Base-by-base conservation (phyloP, 2,329 filamentous ascomycete genomes). In the Sclerotinia minor region DNA sequence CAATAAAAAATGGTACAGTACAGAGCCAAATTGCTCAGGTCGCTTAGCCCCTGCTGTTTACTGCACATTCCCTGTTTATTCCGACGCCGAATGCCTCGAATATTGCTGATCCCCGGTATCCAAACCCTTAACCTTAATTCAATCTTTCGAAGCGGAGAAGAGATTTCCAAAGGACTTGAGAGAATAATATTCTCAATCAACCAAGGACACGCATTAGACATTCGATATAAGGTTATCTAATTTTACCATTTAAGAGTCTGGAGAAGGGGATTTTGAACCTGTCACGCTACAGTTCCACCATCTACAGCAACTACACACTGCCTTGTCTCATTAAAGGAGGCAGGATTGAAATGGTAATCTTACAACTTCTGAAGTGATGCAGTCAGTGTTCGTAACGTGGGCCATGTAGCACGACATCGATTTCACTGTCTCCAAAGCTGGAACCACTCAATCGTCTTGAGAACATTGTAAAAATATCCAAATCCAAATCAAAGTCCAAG, bases 361-460 rank as follows among this genome's bases (percentile, higher is more conserved):
- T 47, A 45, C 41, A 32, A 5, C 41, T 59, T 45, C 41, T 32
- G 11, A 26, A 32, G 50, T 26, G 7, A 44, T 24, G 1, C 13
- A 41, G n/a, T 15, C 13, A 41, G n/a, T 15, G 13, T 21, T 17
- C 41, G 24, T 21, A 29, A 58, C 15, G n/a, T 44, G 38, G 15
- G 17, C 1, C 15, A 19, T 26, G 6, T 17, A 1, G 24, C 38
- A 58, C 19, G 49, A 64, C 15, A 53, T 64, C 19, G 61, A 64
- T 29, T 29, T 45, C 29, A 17, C 54, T 21, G 61, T 64, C 9
- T 5, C 47, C 5, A 11, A 44, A 17, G 29, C 26, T 7, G 61
- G 61, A 44, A 24, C 11, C 2, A 35, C 38, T 38, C 49, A 64
- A 41, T 21, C 54, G 15, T 35, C 61, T 29, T 64, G 61, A 49